These are phyloP conservation scores for Yamadazyma sp. DNA, from an alignment of 1,139 yeast species.

Conservation along the genomic window DNA sequence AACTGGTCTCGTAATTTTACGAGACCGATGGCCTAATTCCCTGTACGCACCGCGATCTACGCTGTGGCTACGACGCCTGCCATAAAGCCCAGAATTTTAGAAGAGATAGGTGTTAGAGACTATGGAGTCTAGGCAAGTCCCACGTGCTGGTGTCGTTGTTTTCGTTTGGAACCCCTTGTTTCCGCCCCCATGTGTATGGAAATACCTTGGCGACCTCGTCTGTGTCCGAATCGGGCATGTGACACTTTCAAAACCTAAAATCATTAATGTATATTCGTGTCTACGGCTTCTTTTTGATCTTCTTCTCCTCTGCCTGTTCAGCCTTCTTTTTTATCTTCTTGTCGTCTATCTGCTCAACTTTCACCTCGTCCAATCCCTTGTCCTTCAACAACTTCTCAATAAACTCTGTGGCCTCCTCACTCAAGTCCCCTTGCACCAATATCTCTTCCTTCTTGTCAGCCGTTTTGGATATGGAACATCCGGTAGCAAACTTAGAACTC, in stretches of 20 bases:
- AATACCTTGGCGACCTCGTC: too few species aligned
- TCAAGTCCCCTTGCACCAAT: constrained; percentile 92
- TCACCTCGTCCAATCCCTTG: constrained; percentile 79
- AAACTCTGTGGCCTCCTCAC: constrained; percentile 84
- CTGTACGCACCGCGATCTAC: too few species aligned
- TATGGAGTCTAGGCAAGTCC: too few species aligned
- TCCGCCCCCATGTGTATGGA: too few species aligned
- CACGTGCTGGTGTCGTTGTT: too few species aligned
- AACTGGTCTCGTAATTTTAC: neutral
- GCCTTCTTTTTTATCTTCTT: constrained; percentile 69
- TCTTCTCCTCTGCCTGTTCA: constrained; percentile 80
- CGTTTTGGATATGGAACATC: constrained; percentile 90
- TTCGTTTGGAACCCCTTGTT: too few species aligned
- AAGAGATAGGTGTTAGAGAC: too few species aligned
- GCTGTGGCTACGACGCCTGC: too few species aligned
- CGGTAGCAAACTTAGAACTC: constrained; percentile 94
- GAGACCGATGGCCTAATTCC: neutral
- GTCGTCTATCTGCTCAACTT: constrained; percentile 84
- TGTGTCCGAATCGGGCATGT: too few species aligned
- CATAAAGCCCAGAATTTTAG: too few species aligned
- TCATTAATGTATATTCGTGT: neutral
- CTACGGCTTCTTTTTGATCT: constrained; percentile 55
- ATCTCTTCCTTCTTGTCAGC: constrained; percentile 92
- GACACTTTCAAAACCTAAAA: too few species aligned
- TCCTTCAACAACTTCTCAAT: constrained; percentile 72